These are phyloP conservation scores for Globisporangium canariense DNA, from an alignment of 352 stramenopile species.

Conservation along the genomic window DNA sequence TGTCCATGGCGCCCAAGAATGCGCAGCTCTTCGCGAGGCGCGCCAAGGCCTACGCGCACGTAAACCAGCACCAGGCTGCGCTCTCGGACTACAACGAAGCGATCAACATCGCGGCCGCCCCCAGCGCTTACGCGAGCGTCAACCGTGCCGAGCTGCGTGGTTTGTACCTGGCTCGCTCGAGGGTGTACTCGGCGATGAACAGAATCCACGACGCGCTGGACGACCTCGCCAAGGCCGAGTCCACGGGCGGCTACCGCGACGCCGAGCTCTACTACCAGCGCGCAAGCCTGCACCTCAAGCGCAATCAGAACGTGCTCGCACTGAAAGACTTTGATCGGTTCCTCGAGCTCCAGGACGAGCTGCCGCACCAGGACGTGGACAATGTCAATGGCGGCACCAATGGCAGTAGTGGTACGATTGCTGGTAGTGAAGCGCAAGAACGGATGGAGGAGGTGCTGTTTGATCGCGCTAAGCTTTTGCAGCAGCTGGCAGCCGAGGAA, in stretches of 20 bases:
- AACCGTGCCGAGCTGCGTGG: constrained; percentile 31
- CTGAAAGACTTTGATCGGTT: constrained; percentile 63
- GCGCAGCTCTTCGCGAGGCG: constrained; percentile 64
- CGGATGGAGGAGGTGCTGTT: constrained; percentile 53
- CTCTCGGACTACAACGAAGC: constrained; percentile 67
- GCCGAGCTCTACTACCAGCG: constrained; percentile 60
- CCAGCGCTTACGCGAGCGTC: constrained; percentile 4
- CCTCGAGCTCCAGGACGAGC: constrained; percentile 61
- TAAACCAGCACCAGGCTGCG: constrained; percentile 47
- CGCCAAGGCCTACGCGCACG: constrained; percentile 52
- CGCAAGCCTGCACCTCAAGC: constrained; percentile 45
- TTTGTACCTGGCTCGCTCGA: constrained; percentile 48
- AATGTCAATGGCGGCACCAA: not conserved
- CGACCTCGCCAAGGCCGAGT: constrained; percentile 49
- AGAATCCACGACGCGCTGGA: constrained; percentile 49
- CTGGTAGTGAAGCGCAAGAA: constrained; percentile 13
- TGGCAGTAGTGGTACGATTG: constrained; percentile 1
- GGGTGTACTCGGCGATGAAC: constrained; percentile 55
- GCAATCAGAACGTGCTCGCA: constrained; percentile 41
- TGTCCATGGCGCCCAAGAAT: constrained; percentile 65
- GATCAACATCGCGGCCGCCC: constrained; percentile 27
- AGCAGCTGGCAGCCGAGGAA: constrained; percentile 49
- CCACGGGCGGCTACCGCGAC: constrained; percentile 42
- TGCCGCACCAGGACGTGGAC: constrained; percentile 23
- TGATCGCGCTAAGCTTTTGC: constrained; percentile 51